These are phyloP conservation scores for Haberlea rhodopensis DNA, from an alignment of 257 asterid genomes.

Conservation along the genomic window DNA sequence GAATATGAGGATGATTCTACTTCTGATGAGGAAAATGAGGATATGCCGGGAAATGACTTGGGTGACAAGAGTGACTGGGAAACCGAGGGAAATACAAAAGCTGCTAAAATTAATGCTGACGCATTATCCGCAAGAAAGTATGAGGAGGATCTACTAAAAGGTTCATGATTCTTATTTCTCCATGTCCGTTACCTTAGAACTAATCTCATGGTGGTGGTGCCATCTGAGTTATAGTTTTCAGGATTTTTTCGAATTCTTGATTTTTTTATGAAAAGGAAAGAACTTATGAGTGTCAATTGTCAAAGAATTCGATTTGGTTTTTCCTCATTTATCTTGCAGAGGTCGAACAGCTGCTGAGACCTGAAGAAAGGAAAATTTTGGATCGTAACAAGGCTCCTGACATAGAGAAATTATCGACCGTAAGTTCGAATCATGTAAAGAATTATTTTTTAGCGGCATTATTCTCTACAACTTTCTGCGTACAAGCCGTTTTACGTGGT, in stretches of 20 bases:
- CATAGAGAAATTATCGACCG: conserved; percentile 67
- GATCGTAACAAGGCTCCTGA: conserved; percentile 47
- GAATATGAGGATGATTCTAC: not conserved
- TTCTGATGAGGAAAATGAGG: not conserved
- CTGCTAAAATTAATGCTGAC: not conserved
- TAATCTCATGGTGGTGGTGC: not conserved
- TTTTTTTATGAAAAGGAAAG: too few species aligned
- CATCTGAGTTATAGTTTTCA: not conserved
- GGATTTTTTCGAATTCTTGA: not conserved
- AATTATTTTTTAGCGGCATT: conserved; percentile 3
- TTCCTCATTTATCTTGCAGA: conserved; percentile 46
- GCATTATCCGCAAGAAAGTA: not conserved
- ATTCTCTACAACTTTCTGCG: not conserved
- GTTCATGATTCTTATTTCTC: not conserved
- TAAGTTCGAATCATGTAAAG: conserved; percentile 32
- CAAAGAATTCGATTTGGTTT: not conserved
- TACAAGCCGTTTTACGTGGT: not conserved
- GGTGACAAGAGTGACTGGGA: not conserved
- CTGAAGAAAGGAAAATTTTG: conserved; percentile 75
- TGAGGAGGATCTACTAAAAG: not conserved
- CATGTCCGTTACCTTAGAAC: not conserved
- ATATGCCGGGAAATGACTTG: not conserved
- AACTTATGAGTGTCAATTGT: not conserved
- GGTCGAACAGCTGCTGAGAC: conserved; percentile 66
- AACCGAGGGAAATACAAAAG: not conserved